A percentile compares a stretch with the other conserved stretches of the same genome.
phyloP scores from a whole-genome alignment of 192 early-diverging fungal species.

The Linnemannia hyalina region DNA sequence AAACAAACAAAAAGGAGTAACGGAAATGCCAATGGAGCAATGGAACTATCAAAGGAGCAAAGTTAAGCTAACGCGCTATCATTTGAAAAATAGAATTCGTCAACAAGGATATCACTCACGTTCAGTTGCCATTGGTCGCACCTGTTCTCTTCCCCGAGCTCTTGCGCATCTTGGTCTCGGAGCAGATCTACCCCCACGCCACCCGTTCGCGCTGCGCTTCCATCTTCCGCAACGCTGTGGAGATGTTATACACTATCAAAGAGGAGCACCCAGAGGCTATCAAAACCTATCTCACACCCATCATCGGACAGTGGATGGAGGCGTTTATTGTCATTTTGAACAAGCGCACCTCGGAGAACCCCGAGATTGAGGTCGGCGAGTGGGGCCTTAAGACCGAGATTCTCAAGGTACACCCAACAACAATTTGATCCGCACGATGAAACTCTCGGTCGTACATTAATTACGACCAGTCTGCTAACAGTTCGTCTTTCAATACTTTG shows the following conservation, averaged over 20 bases:
- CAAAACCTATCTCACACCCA: constrained; percentile 77
- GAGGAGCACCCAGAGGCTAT: constrained; percentile 80
- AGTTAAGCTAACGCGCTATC: neutral
- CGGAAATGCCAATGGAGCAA: neutral
- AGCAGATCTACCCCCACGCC: constrained; percentile 68
- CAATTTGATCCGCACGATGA: neutral
- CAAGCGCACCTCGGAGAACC: constrained; percentile 59
- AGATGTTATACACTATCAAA: constrained; percentile 86
- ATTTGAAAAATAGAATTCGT: constrained; percentile 76
- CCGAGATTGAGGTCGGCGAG: constrained; percentile 67
- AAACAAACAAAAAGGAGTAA: neutral
- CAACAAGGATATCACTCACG: constrained; percentile 86
- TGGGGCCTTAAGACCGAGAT: constrained; percentile 80
- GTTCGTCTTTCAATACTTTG: neutral
- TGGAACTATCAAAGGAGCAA: neutral
- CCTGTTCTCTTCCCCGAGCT: constrained; percentile 89
- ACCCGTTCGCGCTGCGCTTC: constrained; percentile 82
- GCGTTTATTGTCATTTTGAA: constrained; percentile 76
- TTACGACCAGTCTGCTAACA: neutral
- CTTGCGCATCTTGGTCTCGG: constrained; percentile 77
- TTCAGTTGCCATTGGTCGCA: constrained; percentile 86
- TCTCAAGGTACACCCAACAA: constrained; percentile 65
- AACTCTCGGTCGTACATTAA: neutral
- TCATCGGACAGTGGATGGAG: constrained; percentile 85
- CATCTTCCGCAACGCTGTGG: constrained; percentile 88